Conservation (phyloP, 768 basidiomycete species). For the Boletus sp. region DNA sequence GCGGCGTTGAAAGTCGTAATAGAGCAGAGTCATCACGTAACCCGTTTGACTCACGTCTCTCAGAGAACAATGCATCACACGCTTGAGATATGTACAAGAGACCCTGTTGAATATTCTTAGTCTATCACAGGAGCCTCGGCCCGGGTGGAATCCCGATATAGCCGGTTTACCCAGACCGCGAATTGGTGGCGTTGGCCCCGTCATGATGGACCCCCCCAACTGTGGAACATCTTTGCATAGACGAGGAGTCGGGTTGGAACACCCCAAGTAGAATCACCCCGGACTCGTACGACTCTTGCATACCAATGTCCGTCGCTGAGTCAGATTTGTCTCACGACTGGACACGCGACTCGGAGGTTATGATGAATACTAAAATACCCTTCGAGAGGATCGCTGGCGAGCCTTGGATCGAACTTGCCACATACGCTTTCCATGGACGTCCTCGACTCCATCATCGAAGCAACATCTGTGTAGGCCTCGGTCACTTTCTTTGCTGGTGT, state of each 20-base stretch:
- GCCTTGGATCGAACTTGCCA: neutral
- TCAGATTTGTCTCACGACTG: slow-evolving; percentile 5
- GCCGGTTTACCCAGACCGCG: too few species aligned
- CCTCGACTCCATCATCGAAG: slow-evolving; percentile 4
- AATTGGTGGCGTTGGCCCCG: neutral
- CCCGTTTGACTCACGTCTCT: too few species aligned
- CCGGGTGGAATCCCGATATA: too few species aligned
- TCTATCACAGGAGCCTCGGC: too few species aligned
- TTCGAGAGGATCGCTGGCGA: too few species aligned
- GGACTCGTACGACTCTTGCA: slow-evolving; percentile 5
- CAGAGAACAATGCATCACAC: neutral
- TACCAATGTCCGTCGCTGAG: neutral
- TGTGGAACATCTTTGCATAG: slow-evolving; percentile 8
- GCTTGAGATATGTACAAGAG: neutral
- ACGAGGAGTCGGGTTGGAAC: slow-evolving; percentile 8
- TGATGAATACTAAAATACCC: neutral
- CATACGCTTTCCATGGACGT: neutral
- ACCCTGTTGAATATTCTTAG: neutral
- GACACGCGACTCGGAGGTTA: slow-evolving; percentile 9
- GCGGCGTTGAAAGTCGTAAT: too few species aligned
- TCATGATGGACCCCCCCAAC: too few species aligned
- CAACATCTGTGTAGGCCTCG: neutral
- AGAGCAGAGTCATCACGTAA: too few species aligned
- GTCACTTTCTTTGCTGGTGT: slow-evolving; percentile 1
- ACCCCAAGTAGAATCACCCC: slow-evolving; percentile 3